A percentile compares a stretch with the other conserved stretches of the same genome.
phyloP scores from a whole-genome alignment of 139 green algal genomes.

The Closterium sp. region DNA sequence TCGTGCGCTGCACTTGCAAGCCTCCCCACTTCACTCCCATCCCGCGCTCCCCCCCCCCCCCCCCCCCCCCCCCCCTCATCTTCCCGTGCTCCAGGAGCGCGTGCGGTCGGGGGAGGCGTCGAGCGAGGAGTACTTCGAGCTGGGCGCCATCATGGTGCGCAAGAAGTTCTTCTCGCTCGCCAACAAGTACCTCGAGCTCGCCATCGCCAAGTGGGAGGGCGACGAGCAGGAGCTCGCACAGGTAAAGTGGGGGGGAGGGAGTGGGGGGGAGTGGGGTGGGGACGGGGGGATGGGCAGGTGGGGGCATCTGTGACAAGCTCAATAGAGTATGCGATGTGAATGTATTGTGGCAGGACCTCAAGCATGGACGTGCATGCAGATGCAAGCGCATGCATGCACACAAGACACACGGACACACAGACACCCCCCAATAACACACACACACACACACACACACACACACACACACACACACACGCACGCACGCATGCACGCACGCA shows the following conservation, averaged over 20 bases:
- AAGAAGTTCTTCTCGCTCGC: slow-evolving; percentile 96
- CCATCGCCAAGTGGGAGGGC: slow-evolving; percentile 87
- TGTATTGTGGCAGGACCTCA: neutral
- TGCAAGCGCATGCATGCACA: neutral
- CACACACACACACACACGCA: neutral
- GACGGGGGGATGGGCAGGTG: neutral
- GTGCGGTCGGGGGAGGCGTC: slow-evolving; percentile 78
- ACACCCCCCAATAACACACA: neutral
- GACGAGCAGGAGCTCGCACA: slow-evolving; percentile 88
- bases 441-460: neutral
- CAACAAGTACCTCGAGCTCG: slow-evolving; percentile 54
- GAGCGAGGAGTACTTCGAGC: slow-evolving; percentile 95
- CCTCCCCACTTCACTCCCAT: too few species aligned
- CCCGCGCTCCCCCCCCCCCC: too few species aligned
- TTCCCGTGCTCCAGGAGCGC: slow-evolving; percentile 63
- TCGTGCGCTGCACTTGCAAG: too few species aligned
- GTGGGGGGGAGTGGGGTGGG: too few species aligned
- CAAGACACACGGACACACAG: neutral
- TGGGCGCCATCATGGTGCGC: slow-evolving; percentile 91
- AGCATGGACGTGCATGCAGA: neutral
- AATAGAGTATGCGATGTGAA: neutral
- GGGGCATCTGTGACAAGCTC: neutral
- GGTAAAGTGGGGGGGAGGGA: slow-evolving; percentile 49
- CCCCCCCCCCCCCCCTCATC: neutral
- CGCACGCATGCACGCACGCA: neutral